These are phyloP conservation scores for Isabelozyma heimii DNA, from an alignment of 805 yeast species.

Conservation along the genomic window DNA sequence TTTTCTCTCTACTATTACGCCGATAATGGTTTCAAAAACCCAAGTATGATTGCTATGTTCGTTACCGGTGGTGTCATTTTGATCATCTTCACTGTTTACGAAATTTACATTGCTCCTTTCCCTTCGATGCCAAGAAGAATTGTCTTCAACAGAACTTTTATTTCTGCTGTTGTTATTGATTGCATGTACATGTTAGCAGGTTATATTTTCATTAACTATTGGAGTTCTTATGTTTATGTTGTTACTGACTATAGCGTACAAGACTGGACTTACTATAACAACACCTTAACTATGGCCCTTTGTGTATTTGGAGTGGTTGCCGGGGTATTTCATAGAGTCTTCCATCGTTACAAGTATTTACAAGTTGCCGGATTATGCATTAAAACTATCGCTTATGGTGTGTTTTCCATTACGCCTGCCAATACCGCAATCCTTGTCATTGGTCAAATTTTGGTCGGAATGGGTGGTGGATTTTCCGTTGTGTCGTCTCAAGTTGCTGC, in stretches of 20 bases:
- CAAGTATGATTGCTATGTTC: conserved; percentile 43
- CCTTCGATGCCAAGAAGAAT: conserved; percentile 39
- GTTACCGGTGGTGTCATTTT: conserved; percentile 37
- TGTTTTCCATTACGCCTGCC: conserved; percentile 1
- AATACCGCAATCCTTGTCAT: conserved; percentile 11
- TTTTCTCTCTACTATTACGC: conserved; percentile 32
- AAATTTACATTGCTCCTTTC: conserved; percentile 30
- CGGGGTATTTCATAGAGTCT: conserved; percentile 29
- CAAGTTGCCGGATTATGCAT: conserved; percentile 31
- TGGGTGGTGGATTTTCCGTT: conserved; percentile 38
- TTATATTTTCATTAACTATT: conserved; percentile 22
- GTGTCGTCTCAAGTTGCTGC: conserved; percentile 35
- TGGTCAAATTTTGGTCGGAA: conserved; percentile 29
- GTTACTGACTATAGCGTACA: conserved; percentile 23
- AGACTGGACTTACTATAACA: conserved; percentile 38
- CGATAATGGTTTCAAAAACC: conserved; percentile 30
- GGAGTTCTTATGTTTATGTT: conserved; percentile 32
- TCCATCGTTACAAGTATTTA: conserved; percentile 34
- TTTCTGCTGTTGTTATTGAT: conserved; percentile 30
- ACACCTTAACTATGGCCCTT: conserved; percentile 32
- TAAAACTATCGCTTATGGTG: conserved; percentile 30
- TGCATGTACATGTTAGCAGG: conserved; percentile 28
- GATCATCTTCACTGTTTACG: conserved; percentile 32
- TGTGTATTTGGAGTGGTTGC: conserved; percentile 37
- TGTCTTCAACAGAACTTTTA: conserved; percentile 33